Percentiles rank a stretch among this genome's conserved stretches.
Conservation (phyloP, 2,329 filamentous ascomycete genomes). For the Beauveria australis region DNA sequence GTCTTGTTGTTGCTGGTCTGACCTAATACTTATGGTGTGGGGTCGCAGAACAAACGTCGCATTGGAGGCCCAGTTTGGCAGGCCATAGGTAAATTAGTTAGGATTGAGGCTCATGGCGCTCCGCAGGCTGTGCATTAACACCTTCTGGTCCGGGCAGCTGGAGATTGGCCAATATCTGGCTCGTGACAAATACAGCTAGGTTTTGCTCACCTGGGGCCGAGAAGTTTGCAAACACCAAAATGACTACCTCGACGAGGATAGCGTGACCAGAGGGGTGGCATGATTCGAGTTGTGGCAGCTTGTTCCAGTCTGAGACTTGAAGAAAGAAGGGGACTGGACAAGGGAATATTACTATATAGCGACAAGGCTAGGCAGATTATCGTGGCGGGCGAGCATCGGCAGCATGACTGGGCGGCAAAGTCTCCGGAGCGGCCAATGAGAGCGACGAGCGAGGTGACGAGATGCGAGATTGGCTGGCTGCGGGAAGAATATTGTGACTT, state of each 20-base stretch:
- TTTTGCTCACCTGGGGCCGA: background rate
- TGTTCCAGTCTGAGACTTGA: background rate
- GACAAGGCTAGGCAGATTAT: background rate
- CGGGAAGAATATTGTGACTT: background rate
- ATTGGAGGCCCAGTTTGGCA: background rate
- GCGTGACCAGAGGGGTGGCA: background rate
- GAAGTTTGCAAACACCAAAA: background rate
- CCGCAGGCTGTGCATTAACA: background rate
- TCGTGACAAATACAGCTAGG: background rate
- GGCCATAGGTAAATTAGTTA: background rate
- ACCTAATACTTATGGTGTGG: background rate
- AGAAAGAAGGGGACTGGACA: background rate
- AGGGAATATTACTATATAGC: background rate
- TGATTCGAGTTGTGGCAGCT: background rate
- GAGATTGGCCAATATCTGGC: background rate
- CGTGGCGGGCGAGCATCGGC: background rate
- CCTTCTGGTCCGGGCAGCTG: conserved; percentile 1
- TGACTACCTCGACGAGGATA: background rate
- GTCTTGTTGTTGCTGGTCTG: background rate
- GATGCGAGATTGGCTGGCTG: background rate
- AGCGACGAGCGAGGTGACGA: background rate
- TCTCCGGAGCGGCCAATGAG: background rate
- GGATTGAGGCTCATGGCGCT: background rate
- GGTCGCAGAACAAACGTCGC: background rate
- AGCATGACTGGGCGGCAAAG: conserved; percentile 5